phyloP scores from a whole-genome alignment of 768 basidiomycete species.

The Leccinum disarticulatum region DNA sequence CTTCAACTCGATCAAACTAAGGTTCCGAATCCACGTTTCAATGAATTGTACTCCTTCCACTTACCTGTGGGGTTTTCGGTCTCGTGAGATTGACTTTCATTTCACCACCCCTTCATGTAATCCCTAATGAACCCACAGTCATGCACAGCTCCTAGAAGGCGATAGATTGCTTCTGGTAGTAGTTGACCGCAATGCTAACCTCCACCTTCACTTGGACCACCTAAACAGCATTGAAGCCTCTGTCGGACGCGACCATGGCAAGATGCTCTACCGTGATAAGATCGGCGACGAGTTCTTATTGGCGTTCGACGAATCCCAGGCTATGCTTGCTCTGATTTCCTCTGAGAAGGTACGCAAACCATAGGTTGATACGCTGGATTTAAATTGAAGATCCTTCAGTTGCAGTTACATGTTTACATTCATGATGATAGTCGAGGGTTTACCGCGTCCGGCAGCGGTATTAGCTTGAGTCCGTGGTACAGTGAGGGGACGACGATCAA shows the following conservation, averaged over 20 bases:
- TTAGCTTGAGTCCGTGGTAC: conserved; percentile 50
- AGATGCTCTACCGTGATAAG: too few species aligned
- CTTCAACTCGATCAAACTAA: conserved; percentile 25
- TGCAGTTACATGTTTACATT: conserved; percentile 44
- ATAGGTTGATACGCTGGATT: background rate
- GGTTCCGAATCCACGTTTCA: conserved; percentile 28
- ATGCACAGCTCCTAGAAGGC: too few species aligned
- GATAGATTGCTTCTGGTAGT: too few species aligned
- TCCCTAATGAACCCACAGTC: too few species aligned
- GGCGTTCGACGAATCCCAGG: too few species aligned
- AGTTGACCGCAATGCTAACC: too few species aligned
- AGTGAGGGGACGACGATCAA: conserved; percentile 31
- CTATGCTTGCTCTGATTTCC: too few species aligned
- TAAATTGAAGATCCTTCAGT: conserved; percentile 20
- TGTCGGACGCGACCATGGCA: too few species aligned
- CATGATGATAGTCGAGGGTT: conserved; percentile 49
- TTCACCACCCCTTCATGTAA: too few species aligned
- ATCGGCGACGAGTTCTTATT: too few species aligned
- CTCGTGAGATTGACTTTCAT: conserved; percentile 14
- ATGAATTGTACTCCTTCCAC: conserved; percentile 24
- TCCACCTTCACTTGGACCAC: too few species aligned
- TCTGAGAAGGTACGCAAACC: conserved; percentile 26
- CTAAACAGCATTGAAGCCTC: too few species aligned
- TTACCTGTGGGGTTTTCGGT: conserved; percentile 24
- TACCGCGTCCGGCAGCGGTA: conserved; percentile 40